Conservation (phyloP, 768 basidiomycete genomes). For the Amanita molliuscula region DNA sequence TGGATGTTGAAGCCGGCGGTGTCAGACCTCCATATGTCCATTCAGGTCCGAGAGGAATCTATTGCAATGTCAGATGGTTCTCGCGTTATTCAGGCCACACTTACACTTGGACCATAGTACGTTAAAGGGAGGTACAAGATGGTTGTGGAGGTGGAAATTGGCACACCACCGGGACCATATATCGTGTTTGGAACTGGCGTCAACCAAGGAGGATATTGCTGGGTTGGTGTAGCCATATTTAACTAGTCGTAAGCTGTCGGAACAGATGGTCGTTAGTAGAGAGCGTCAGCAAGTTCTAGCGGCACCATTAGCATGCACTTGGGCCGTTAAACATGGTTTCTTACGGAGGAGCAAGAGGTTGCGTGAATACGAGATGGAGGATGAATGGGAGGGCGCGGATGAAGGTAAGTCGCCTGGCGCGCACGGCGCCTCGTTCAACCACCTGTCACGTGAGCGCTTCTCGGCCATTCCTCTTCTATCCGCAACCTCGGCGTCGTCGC, state of each 20-base stretch:
- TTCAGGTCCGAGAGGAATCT: constrained; percentile 69
- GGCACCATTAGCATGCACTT: neutral
- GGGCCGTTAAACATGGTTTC: too few relatives aligned
- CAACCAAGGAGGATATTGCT: constrained; percentile 67
- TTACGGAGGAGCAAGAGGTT: neutral
- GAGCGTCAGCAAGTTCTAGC: constrained; percentile 22
- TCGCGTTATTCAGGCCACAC: constrained; percentile 17
- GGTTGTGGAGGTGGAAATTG: constrained; percentile 44
- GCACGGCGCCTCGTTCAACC: constrained; percentile 2
- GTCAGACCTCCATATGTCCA: constrained; percentile 74
- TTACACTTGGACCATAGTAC: constrained; percentile 76
- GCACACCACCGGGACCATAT: constrained; percentile 41
- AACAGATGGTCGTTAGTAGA: constrained; percentile 32
- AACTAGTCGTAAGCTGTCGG: constrained; percentile 5
- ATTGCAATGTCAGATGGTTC: neutral
- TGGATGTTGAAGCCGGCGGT: constrained; percentile 18
- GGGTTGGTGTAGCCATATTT: constrained; percentile 51
- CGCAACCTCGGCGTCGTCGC: too few relatives aligned
- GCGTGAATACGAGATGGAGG: neutral
- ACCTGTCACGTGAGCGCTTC: constrained; percentile 2
- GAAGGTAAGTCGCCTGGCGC: neutral
- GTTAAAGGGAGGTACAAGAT: constrained; percentile 62
- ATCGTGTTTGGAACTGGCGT: constrained; percentile 42
- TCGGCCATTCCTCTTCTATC: constrained; percentile 1
- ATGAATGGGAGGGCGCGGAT: neutral